These are phyloP conservation scores for Zasmidium citrigriseum DNA, from an alignment of 2,329 filamentous ascomycete genomes.

Conservation along the genomic window DNA sequence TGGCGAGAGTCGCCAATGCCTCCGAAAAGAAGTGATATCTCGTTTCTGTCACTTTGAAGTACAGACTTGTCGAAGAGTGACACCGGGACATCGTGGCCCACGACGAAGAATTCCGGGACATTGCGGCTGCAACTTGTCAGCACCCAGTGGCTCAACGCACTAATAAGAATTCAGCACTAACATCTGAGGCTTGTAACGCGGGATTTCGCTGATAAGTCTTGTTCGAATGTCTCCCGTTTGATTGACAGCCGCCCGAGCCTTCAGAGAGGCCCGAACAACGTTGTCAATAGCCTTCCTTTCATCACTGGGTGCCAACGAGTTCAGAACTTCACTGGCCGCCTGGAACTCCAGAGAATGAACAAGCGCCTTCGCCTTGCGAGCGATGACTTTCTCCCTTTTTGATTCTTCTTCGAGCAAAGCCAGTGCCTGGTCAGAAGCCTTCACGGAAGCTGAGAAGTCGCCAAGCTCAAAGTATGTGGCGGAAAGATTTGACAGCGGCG, in stretches of 20 bases:
- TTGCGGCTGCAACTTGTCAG: slow-evolving; percentile 3
- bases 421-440: slow-evolving; percentile 10
- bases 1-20: slow-evolving; percentile 14
- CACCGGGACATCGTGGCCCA: slow-evolving; percentile 17
- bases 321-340: not conserved
- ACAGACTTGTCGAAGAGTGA: slow-evolving; percentile 11
- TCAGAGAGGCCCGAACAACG: not conserved
- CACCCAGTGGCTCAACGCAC: not conserved
- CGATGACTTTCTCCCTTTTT: slow-evolving; percentile 15
- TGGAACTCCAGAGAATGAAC: slow-evolving; percentile 1
- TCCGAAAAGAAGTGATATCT: slow-evolving; percentile 11
- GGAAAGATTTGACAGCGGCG: slow-evolving; percentile 22
- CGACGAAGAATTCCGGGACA: slow-evolving; percentile 9
- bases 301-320: not conserved
- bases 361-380: slow-evolving; percentile 11
- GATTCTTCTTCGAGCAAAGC: slow-evolving; percentile 10
- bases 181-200: slow-evolving; percentile 17
- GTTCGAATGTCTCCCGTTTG: not conserved
- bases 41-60: not conserved
- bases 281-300: not conserved
- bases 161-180: not conserved
- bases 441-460: slow-evolving; percentile 11
- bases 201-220: slow-evolving; percentile 11
- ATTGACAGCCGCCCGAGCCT: not conserved
- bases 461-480: slow-evolving; percentile 20